Conservation (phyloP, 2,329 filamentous ascomycete genomes). For the Alternaria sp. region DNA sequence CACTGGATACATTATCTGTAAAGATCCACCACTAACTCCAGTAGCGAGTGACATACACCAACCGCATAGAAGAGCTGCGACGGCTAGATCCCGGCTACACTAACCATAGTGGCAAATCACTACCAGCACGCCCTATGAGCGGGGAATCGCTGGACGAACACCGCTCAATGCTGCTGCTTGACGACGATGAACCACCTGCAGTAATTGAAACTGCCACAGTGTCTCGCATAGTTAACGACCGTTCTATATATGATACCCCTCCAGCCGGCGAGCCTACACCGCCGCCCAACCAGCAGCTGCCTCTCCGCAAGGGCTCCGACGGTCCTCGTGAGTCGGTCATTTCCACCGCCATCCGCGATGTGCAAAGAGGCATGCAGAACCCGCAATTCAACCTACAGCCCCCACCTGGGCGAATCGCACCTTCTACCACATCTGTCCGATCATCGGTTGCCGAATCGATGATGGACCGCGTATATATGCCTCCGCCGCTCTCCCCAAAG, state of each 20-base stretch:
- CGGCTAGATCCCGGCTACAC: slow-evolving; percentile 67
- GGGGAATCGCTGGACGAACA: slow-evolving; percentile 58
- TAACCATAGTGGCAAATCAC: slow-evolving; percentile 68
- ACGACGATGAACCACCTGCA: slow-evolving; percentile 47
- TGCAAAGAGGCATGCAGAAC: slow-evolving; percentile 43
- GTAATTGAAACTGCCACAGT: slow-evolving; percentile 61
- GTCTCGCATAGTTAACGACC: slow-evolving; percentile 59
- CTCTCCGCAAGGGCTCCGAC: slow-evolving; percentile 39
- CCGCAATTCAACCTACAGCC: slow-evolving; percentile 45
- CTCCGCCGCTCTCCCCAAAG: slow-evolving; percentile 72
- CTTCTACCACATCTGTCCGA: slow-evolving; percentile 15
- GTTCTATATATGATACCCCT: slow-evolving; percentile 31
- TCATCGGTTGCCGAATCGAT: slow-evolving; percentile 51
- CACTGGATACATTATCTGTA: not conserved
- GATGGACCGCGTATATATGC: slow-evolving; percentile 68
- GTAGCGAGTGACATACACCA: slow-evolving; percentile 87
- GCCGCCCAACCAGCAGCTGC: slow-evolving; percentile 34
- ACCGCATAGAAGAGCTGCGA: slow-evolving; percentile 84
- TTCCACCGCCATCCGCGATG: slow-evolving; percentile 50
- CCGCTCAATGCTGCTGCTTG: slow-evolving; percentile 45
- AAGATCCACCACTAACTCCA: slow-evolving; percentile 14
- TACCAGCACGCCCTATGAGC: slow-evolving; percentile 74
- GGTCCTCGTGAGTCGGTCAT: slow-evolving; percentile 48
- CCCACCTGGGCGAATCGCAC: slow-evolving; percentile 38
- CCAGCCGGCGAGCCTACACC: slow-evolving; percentile 24